phyloP scores from a whole-genome alignment of 305 asterid species.

The Fraxinus angustifolia region DNA sequence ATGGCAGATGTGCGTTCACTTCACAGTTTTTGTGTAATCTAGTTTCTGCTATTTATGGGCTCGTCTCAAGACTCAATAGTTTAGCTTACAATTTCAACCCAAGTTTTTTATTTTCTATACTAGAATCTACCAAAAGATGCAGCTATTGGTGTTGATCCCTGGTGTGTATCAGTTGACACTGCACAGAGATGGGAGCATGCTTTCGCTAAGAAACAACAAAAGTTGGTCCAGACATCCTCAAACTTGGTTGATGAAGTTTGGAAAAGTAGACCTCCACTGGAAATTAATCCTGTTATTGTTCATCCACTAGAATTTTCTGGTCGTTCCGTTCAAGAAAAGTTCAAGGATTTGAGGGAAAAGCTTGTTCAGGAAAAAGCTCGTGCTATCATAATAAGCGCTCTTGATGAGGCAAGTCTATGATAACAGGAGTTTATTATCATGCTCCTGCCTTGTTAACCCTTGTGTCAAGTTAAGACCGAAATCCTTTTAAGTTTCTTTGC shows the following conservation, averaged over 20 bases:
- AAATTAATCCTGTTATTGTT: constrained; percentile 59
- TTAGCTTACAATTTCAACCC: not conserved
- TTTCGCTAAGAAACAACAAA: constrained; percentile 70
- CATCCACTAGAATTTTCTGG: constrained; percentile 85
- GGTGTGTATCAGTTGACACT: constrained; percentile 92
- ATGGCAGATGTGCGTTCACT: constrained; percentile 71
- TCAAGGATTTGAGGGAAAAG: constrained; percentile 74
- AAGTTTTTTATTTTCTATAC: constrained; percentile 27
- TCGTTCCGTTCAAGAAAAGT: constrained; percentile 70
- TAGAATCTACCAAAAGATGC: constrained; percentile 78
- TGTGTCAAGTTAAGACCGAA: constrained; percentile 6
- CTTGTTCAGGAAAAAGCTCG: constrained; percentile 61
- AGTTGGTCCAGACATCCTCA: constrained; percentile 56
- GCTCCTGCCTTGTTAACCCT: not conserved
- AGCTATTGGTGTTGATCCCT: constrained; percentile 79
- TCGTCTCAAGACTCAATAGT: not conserved
- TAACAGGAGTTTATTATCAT: not conserved
- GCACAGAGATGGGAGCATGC: constrained; percentile 79
- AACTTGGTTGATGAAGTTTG: constrained; percentile 94
- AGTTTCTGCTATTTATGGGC: not conserved
- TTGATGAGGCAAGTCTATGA: constrained; percentile 68
- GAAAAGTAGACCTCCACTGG: constrained; percentile 69
- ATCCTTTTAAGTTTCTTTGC: not conserved
- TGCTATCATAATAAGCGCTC: constrained; percentile 66
- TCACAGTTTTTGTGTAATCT: constrained; percentile 11